Conservation (phyloP, 2,329 filamentous ascomycete species). For the Moelleriella libera region DNA sequence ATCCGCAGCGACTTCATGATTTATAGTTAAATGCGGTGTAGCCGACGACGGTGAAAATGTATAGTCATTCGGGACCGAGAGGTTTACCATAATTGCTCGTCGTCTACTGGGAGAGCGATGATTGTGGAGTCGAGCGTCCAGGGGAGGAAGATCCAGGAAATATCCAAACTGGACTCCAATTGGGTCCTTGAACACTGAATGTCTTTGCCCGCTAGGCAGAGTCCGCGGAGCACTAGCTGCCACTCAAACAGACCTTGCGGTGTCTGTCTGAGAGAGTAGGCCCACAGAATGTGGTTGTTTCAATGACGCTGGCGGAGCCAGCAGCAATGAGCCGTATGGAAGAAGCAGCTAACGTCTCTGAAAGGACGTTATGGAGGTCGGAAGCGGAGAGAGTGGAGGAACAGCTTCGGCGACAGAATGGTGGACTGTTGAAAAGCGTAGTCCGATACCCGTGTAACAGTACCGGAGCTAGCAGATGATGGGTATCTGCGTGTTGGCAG, state of each 20-base stretch:
- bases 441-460: conserved; percentile 70
- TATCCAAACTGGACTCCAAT: too few species aligned
- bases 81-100: conserved; percentile 59
- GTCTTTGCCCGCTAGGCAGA: conserved; percentile 24
- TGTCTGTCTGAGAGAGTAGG: conserved; percentile 95
- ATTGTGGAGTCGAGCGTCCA: not conserved
- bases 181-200: not conserved
- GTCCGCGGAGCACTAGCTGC: conserved; percentile 92
- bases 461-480: conserved; percentile 60
- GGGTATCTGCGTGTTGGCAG: conserved; percentile 8
- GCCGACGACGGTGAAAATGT: conserved; percentile 70
- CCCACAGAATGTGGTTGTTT: conserved; percentile 60
- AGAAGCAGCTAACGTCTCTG: conserved; percentile 43
- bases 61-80: conserved; percentile 67
- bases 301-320: conserved; percentile 74
- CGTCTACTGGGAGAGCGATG: not conserved
- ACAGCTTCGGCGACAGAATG: conserved; percentile 76
- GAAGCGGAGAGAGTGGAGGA: conserved; percentile 68
- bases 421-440: conserved; percentile 51
- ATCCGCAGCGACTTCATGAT: conserved; percentile 84
- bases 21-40: conserved; percentile 88
- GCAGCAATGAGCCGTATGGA: conserved; percentile 43
- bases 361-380: conserved; percentile 81
- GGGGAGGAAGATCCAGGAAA: too few species aligned
- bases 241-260: conserved; percentile 92